Percentiles rank a stretch among this genome's conserved stretches.
Evolutionary conservation across 768 basidiomycete genomes (phyloP).

Genomic region (Auriculariales sp.): DNA sequence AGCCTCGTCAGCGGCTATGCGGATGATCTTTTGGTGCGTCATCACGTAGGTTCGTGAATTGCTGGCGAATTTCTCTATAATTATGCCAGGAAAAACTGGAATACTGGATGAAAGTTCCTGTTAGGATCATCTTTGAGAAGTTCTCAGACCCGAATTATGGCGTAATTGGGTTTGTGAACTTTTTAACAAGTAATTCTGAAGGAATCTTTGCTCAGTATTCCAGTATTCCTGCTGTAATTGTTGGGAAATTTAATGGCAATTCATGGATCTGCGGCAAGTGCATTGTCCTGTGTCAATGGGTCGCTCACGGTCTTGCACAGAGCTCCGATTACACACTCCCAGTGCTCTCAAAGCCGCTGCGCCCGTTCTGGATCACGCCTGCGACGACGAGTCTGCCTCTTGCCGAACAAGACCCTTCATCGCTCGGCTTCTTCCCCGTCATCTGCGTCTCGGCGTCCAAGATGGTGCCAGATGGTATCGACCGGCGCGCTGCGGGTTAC

Average conservation of each 20-base stretch:
- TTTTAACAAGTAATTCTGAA: too few species aligned
- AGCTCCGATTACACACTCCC: conserved; percentile 60
- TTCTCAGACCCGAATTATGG: too few species aligned
- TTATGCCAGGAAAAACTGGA: not conserved
- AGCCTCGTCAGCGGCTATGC: conserved; percentile 53
- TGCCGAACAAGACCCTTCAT: conserved; percentile 14
- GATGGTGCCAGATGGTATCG: conserved; percentile 36
- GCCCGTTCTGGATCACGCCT: conserved; percentile 83
- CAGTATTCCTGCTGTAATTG: too few species aligned
- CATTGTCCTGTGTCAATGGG: too few species aligned
- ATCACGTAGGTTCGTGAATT: too few species aligned
- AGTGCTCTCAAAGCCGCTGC: conserved; percentile 43
- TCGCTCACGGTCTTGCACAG: too few species aligned
- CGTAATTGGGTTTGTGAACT: too few species aligned
- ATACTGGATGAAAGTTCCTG: not conserved
- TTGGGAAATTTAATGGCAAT: too few species aligned
- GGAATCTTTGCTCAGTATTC: too few species aligned
- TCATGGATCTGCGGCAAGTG: too few species aligned
- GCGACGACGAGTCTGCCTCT: conserved; percentile 37
- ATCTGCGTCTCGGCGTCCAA: conserved; percentile 81
- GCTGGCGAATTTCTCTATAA: too few species aligned
- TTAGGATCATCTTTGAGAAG: not conserved
- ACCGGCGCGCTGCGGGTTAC: conserved; percentile 54
- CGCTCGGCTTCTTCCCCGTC: conserved; percentile 42
- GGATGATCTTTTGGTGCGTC: conserved; percentile 44